Evolutionary conservation across 1,284 basidiomycete genomes (phyloP), one percentile per base, ranked within the genome.

Genomic region (Ceraceosorus bombacis): DNA sequence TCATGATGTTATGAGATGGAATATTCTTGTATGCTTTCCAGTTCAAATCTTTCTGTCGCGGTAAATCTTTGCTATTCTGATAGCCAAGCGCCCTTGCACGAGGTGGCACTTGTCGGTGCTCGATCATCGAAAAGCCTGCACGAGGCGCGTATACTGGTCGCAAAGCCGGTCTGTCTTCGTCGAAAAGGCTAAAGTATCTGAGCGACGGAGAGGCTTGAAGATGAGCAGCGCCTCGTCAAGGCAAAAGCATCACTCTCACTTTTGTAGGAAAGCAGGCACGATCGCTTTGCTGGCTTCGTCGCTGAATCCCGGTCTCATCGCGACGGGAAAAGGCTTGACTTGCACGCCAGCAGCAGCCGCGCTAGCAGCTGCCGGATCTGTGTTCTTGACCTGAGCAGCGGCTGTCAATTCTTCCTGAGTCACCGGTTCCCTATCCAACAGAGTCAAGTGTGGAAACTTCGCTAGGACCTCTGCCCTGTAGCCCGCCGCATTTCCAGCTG

Each of bases 71-170:
- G 58, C 65, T 62, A 46, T 73, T 62, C 43, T 71, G 52, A 51
- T 71, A 77, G 38, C 76, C 77, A n/a, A 68, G 72, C 0, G 67
- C 68, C 62, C 76, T 71, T 50, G 77, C 76, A 55, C 87, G 85
- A 87, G 87, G 8, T 82, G 90, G 89, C 53, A 92, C 87, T 1
- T 81, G 77, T 2, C 91, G 91, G 76, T 92, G 91, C 68, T 85
- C 83, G 10, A 87, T 86, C 77, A 87, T 87, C 0, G 92, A 94
- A 74, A 96, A 92, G 8, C 90, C 91, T 10, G 93, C 88, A 46
- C 84, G 81, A 0, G 88, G 84, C 63, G 88, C 85, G 77, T 97
- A 98, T 6, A 83, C 90, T 52, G 87, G 82, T 43, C 84, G 70
- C 5, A 95, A 82, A 2, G 82, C 80, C 0, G 81, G 78, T 37